Percentiles rank a stretch among this genome's conserved stretches.
These are phyloP conservation scores for Syzygium aromaticum DNA, from an alignment of 345 rosid genomes.

Conservation along the genomic window DNA sequence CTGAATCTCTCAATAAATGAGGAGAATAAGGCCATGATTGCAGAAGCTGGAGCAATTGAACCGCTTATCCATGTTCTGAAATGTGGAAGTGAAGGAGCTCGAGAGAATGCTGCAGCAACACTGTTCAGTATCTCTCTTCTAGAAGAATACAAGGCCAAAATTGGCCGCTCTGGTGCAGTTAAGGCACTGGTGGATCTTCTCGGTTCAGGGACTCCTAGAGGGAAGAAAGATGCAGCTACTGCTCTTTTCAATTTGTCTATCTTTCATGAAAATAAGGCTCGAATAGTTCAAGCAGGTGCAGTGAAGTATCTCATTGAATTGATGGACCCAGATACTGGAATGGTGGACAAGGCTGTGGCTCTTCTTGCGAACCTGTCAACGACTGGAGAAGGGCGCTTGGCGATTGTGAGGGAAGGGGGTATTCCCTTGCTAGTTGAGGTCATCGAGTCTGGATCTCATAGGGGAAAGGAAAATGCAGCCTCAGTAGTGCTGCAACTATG, in stretches of 20 bases:
- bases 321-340: conserved; percentile 58
- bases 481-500: conserved; percentile 79
- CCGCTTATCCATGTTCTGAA: conserved; percentile 71
- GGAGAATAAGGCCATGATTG: conserved; percentile 66
- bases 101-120: conserved; percentile 86
- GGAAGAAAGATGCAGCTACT: conserved; percentile 89
- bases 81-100: conserved; percentile 74
- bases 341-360: conserved; percentile 93
- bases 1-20: conserved; percentile 82
- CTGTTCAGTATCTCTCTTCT: conserved; percentile 73
- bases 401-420: conserved; percentile 67
- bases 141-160: conserved; percentile 63
- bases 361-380: conserved; percentile 83
- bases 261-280: conserved; percentile 87
- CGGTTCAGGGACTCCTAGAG: conserved; percentile 70
- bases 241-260: conserved; percentile 91
- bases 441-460: conserved; percentile 73
- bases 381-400: conserved; percentile 68
- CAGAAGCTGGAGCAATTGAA: conserved; percentile 61
- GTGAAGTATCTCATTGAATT: conserved; percentile 70
- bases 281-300: conserved; percentile 91
- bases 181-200: conserved; percentile 73
- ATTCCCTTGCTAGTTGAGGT: conserved; percentile 71
- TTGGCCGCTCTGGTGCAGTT: conserved; percentile 84
- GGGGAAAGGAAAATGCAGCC: conserved; percentile 93